phyloP scores from a whole-genome alignment of 441 rosid genomes.

The Gossypium gossypioides region DNA sequence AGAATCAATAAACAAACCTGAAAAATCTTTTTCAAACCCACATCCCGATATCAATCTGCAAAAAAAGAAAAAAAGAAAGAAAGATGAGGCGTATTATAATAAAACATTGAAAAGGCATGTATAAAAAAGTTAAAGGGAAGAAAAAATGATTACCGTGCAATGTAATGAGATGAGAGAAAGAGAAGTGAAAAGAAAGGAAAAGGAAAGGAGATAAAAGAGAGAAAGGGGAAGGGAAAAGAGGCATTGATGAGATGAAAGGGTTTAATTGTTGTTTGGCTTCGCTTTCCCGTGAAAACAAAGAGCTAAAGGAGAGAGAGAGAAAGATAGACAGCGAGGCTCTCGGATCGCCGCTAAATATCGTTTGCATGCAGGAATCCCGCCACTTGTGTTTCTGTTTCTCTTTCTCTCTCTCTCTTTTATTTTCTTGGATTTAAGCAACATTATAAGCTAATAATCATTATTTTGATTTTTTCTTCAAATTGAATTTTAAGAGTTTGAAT shows the following conservation, averaged over 20 bases:
- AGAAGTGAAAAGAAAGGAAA: conserved; percentile 13
- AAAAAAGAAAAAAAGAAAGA: neutral
- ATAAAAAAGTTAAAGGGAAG: neutral
- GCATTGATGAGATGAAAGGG: conserved; percentile 15
- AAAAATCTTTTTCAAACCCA: neutral
- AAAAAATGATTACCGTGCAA: neutral
- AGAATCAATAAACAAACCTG: conserved; percentile 1
- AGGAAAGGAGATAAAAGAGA: conserved; percentile 4
- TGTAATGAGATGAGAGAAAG: conserved; percentile 8
- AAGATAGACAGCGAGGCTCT: conserved; percentile 29
- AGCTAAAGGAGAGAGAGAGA: neutral
- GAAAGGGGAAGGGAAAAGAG: conserved; percentile 6
- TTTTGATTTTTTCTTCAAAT: neutral
- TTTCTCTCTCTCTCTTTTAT: conserved; percentile 1
- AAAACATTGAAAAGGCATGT: neutral
- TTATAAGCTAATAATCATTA: neutral
- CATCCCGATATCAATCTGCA: conserved; percentile 3
- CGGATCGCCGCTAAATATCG: conserved; percentile 54
- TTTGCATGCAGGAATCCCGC: conserved; percentile 51
- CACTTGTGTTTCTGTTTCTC: conserved; percentile 26
- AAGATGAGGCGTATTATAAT: neutral
- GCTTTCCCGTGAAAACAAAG: conserved; percentile 25
- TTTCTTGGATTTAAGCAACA: neutral
- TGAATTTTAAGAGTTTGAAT: neutral
- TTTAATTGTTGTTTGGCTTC: conserved; percentile 4